Conservation (phyloP, 345 rosid species). For the Salix brachista region DNA sequence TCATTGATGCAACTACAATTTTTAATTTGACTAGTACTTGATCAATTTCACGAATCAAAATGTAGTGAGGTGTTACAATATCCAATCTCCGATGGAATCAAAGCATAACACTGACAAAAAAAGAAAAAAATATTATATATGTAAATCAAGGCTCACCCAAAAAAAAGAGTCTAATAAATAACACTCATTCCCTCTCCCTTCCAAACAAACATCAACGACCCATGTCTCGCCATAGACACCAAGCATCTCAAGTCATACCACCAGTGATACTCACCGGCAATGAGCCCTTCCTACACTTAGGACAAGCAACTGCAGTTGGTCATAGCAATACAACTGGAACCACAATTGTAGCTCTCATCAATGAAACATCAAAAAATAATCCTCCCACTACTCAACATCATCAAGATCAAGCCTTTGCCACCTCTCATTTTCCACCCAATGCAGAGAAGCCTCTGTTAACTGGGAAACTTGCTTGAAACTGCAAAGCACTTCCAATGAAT, state of each 20-base stretch:
- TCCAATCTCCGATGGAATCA: neutral
- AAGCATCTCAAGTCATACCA: constrained; percentile 35
- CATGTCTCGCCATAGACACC: constrained; percentile 5
- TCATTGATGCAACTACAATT: too few species aligned
- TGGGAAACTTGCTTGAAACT: neutral
- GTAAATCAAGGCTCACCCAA: too few species aligned
- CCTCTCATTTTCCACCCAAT: neutral
- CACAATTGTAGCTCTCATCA: neutral
- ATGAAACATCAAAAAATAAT: neutral
- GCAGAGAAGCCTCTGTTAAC: neutral
- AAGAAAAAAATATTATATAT: too few species aligned
- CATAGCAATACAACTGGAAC: neutral
- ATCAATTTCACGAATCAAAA: neutral
- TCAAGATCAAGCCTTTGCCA: neutral
- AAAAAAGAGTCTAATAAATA: too few species aligned
- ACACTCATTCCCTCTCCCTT: too few species aligned
- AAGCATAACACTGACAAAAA: neutral
- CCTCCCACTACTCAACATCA: neutral
- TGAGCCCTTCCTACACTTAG: neutral
- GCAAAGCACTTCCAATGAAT: too few species aligned
- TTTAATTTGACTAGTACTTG: neutral
- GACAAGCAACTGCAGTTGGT: neutral
- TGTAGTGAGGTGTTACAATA: neutral
- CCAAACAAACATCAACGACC: too few species aligned
- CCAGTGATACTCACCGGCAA: constrained; percentile 23